Evolutionary conservation across 2,329 filamentous ascomycete species (phyloP).

Genomic region (Peltaster fructicola): DNA sequence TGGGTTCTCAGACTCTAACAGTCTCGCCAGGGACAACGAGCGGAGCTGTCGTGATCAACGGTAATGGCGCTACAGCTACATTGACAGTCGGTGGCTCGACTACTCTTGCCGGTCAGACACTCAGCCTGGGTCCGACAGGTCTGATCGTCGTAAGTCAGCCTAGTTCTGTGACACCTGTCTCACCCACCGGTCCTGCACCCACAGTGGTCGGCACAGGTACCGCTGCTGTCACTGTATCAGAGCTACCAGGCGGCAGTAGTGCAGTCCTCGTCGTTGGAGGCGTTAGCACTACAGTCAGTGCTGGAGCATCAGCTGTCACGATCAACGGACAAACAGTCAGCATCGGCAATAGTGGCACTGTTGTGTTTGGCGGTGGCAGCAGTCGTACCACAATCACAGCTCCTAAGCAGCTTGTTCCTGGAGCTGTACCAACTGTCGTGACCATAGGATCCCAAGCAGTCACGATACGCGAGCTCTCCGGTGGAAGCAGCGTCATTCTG

Average conservation of each 20-base stretch:
- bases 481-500: no score
- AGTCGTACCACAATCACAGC: no score
- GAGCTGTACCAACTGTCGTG: no score
- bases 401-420: no score
- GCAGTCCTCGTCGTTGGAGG: background rate
- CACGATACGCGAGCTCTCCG: no score
- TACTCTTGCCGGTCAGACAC: constrained; percentile 1
- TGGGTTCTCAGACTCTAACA: background rate
- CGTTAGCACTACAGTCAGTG: background rate
- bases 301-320: constrained; percentile 1
- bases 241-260: background rate
- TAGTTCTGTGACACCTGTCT: no score
- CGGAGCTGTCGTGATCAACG: background rate
- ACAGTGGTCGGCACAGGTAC: background rate
- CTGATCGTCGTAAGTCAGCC: no score
- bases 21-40: background rate
- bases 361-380: no score
- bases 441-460: no score
- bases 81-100: background rate
- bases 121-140: background rate
- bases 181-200: no score
- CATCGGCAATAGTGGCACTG: no score
- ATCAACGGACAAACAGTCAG: no score
- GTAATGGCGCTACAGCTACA: background rate
- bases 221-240: background rate